Evolutionary conservation across 2,329 filamentous ascomycete species (phyloP), one percentile per base, ranked within the genome.

Genomic region (Diaporthe destruens): DNA sequence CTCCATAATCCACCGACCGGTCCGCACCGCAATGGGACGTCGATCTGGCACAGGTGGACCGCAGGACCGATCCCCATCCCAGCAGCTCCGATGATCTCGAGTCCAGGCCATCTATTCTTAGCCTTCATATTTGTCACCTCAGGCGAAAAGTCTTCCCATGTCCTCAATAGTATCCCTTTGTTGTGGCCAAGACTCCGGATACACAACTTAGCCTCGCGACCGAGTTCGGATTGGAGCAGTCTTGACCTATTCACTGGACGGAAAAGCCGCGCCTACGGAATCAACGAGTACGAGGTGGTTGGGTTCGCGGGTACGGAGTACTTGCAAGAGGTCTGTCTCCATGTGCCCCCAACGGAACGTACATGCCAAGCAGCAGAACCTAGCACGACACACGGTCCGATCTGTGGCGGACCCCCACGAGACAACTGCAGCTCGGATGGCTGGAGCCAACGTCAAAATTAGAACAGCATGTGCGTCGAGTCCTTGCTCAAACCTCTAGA

Each of bases 311-410:
- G 44, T n/a, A n/a, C n/a, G n/a, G n/a, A n/a, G n/a, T n/a, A n/a
- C n/a, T n/a, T n/a, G n/a, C n/a, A n/a, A n/a, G n/a, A n/a, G n/a
- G n/a, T n/a, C n/a, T n/a, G n/a, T 14, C 2, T 25, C 36, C 6
- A n/a, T 51, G 29, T 39, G 44, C 44, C 32, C n/a, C n/a, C n/a
- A 49, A 29, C 12, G 29, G 29, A 29, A 14, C 32, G 25, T 25
- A 4, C 7, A 23, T 53, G 61, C 47, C 61, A 53, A 66, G 61
- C 47, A 36, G 11, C n/a, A 53, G 32, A 66, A 53, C 61, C 61
- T 32, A 66, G 61, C 61, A 66, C 47, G 29, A 51, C 32, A 65
- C 59, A 51, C 59, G 59, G 59, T 51, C 59, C 59, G 59, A 51
- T 65, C 59, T 51, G 29, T 23, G 7, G 44, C 20, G 32, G 44